A percentile compares a stretch with the other conserved stretches of the same genome.
phyloP scores from a whole-genome alignment of 129 eudicot species.

The Scalesia atractyloides region DNA sequence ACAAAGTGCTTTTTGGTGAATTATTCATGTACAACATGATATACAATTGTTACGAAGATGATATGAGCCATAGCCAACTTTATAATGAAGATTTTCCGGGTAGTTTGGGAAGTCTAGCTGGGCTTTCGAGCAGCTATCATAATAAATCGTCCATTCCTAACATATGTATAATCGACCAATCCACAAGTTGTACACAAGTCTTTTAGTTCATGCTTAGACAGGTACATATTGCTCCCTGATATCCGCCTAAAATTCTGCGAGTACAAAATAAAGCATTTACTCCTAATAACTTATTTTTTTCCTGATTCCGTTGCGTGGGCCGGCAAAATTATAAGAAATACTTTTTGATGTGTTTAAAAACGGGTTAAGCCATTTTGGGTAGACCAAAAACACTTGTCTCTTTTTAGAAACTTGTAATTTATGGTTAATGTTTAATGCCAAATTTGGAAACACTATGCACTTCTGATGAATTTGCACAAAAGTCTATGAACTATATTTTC shows the following conservation, averaged over 20 bases:
- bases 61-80: neutral
- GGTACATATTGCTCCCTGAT: slow-evolving; percentile 72
- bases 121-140: slow-evolving; percentile 89
- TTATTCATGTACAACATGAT: slow-evolving; percentile 19
- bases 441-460: neutral
- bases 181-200: slow-evolving; percentile 79
- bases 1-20: slow-evolving; percentile 3
- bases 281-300: neutral
- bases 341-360: neutral
- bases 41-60: slow-evolving; percentile 1
- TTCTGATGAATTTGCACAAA: neutral
- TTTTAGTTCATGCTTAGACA: slow-evolving; percentile 71
- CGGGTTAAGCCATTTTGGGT: neutral
- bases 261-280: neutral
- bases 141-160: slow-evolving; percentile 66
- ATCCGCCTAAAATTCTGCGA: slow-evolving; percentile 58
- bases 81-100: neutral
- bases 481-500: neutral
- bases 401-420: neutral
- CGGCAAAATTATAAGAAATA: neutral
- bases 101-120: slow-evolving; percentile 18
- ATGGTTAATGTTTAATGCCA: neutral
- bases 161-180: slow-evolving; percentile 56
- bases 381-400: neutral
- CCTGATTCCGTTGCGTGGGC: neutral